Percentiles rank a stretch among this genome's conserved stretches.
These are phyloP conservation scores for Fusarium clavum DNA, from an alignment of 2,329 filamentous ascomycete species.

Conservation along the genomic window DNA sequence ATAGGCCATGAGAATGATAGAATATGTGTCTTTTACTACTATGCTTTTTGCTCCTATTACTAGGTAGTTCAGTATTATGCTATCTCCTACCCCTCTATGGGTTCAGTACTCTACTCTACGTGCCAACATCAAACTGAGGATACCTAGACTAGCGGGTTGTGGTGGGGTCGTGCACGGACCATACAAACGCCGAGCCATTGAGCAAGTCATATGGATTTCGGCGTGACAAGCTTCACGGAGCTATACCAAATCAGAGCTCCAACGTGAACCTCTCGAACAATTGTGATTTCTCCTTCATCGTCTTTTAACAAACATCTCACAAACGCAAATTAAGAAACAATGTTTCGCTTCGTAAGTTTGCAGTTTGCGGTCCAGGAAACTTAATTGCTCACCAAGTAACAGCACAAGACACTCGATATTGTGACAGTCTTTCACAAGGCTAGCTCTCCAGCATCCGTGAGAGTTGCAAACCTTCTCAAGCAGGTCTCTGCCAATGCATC, in stretches of 20 bases:
- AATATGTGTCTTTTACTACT: not conserved
- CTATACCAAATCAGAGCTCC: slow-evolving; percentile 45
- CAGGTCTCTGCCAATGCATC: slow-evolving; percentile 78
- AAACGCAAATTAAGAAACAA: slow-evolving; percentile 43
- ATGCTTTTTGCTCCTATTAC: not conserved
- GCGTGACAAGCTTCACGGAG: slow-evolving; percentile 45
- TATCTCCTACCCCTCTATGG: not conserved
- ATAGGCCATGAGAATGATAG: not conserved
- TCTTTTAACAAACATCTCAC: not conserved
- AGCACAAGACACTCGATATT: slow-evolving; percentile 87
- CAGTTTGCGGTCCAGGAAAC: not conserved
- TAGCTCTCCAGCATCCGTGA: slow-evolving; percentile 75
- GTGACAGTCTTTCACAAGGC: slow-evolving; percentile 97
- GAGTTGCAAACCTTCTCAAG: slow-evolving; percentile 82
- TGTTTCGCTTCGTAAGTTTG: slow-evolving; percentile 61
- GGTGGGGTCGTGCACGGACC: slow-evolving; percentile 40
- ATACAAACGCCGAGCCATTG: slow-evolving; percentile 40
- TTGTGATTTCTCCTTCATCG: not conserved
- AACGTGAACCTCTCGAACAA: slow-evolving; percentile 36
- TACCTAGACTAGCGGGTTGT: slow-evolving; percentile 7
- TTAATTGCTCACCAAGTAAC: slow-evolving; percentile 38
- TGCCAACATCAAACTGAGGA: slow-evolving; percentile 3
- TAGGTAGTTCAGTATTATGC: not conserved
- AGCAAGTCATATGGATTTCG: slow-evolving; percentile 36
- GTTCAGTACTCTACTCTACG: not conserved